A percentile compares a stretch with the other conserved stretches of the same genome.
phyloP scores from a whole-genome alignment of 2,329 filamentous ascomycete genomes.

The Endothia cerciana region DNA sequence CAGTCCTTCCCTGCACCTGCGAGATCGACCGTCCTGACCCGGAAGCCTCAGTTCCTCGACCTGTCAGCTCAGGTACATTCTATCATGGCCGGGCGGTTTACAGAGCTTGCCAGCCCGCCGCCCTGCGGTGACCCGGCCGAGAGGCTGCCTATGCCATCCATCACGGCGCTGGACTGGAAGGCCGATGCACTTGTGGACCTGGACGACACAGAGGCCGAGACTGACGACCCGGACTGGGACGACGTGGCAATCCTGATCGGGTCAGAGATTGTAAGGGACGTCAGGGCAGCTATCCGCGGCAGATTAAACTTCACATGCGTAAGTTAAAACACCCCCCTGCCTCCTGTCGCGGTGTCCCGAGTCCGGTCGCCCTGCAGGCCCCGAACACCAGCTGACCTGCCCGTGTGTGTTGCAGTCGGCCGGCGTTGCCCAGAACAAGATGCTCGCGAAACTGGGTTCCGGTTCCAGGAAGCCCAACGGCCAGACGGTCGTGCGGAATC shows the following conservation, averaged over 20 bases:
- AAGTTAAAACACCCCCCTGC: neutral
- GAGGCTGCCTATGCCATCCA: conserved; percentile 69
- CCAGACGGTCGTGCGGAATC: conserved; percentile 90
- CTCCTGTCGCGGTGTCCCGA: neutral
- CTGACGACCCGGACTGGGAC: conserved; percentile 91
- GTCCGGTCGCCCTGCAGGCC: neutral
- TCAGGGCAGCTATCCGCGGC: conserved; percentile 71
- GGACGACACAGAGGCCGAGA: conserved; percentile 71
- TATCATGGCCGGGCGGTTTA: conserved; percentile 74
- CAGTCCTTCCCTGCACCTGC: neutral
- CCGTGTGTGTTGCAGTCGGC: conserved; percentile 43
- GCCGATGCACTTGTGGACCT: conserved; percentile 82
- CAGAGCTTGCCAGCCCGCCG: conserved; percentile 69
- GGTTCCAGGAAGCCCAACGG: conserved; percentile 91
- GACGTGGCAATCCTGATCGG: conserved; percentile 86
- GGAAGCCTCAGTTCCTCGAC: conserved; percentile 69
- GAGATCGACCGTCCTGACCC: neutral
- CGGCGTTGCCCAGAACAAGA: conserved; percentile 88
- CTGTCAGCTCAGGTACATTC: conserved; percentile 82
- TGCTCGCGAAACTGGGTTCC: conserved; percentile 91
- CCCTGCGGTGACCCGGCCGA: conserved; percentile 75
- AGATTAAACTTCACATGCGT: conserved; percentile 80
- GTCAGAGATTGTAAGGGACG: conserved; percentile 81
- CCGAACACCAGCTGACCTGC: neutral
- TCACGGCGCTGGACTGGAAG: conserved; percentile 78